phyloP scores from a whole-genome alignment of 805 yeast genomes.

The Metschnikowia arizonensis region DNA sequence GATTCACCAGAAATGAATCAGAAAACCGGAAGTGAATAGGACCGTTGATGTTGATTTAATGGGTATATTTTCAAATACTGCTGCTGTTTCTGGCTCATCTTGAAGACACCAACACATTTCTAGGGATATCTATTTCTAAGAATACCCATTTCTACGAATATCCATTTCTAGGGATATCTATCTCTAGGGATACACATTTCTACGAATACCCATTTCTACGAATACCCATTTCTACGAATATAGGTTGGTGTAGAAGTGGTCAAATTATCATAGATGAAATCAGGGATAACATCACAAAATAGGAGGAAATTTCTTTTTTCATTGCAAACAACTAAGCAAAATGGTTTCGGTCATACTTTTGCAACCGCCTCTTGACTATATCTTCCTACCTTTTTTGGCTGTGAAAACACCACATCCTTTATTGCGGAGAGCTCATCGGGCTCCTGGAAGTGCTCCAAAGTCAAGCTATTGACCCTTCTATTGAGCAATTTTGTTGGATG shows the following conservation, averaged over 20 bases:
- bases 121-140: too few relatives aligned
- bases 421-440: conserved; percentile 36
- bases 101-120: too few relatives aligned
- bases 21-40: too few relatives aligned
- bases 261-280: conserved; percentile 50
- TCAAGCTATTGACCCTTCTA: conserved; percentile 36
- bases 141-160: too few relatives aligned
- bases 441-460: conserved; percentile 42
- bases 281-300: conserved; percentile 35
- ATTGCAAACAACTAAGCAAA: conserved; percentile 46
- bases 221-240: too few relatives aligned
- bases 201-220: too few relatives aligned
- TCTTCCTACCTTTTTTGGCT: not conserved
- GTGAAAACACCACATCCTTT: conserved; percentile 1
- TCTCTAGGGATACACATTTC: too few relatives aligned
- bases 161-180: too few relatives aligned
- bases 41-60: too few relatives aligned
- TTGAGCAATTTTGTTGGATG: conserved; percentile 47
- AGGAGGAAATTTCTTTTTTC: conserved; percentile 40
- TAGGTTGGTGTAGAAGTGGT: conserved; percentile 57
- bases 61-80: conserved; percentile 15
- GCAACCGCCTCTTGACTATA: conserved; percentile 6
- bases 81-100: conserved; percentile 39
- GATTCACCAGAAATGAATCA: too few relatives aligned
- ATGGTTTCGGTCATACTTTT: conserved; percentile 32